phyloP scores from a whole-genome alignment of 306 rosid species.

The Cicer yamashitae region DNA sequence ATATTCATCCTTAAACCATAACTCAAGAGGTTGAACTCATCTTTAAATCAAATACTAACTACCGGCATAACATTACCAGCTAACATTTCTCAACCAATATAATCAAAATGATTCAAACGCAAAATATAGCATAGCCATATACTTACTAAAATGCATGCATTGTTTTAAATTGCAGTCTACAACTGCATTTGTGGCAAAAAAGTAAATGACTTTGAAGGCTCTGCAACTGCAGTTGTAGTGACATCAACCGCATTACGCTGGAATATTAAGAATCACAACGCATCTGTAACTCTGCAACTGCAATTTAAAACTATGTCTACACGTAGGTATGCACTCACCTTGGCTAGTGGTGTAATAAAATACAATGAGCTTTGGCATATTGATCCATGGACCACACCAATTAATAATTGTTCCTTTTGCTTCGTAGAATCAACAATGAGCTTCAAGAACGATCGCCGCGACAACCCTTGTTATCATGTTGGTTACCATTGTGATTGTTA shows the following conservation, averaged over 20 bases:
- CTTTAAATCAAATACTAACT: no score
- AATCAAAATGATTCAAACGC: neutral
- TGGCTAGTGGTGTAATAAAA: neutral
- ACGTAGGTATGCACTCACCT: neutral
- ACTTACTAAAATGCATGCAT: neutral
- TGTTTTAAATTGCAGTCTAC: neutral
- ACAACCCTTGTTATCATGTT: slow-evolving; percentile 42
- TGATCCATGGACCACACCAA: slow-evolving; percentile 9
- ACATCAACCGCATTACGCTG: neutral
- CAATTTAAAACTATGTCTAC: neutral
- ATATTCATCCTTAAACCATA: neutral
- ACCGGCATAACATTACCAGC: neutral
- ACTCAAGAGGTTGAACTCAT: neutral
- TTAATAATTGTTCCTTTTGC: neutral
- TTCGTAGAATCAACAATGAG: slow-evolving; percentile 20
- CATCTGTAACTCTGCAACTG: neutral
- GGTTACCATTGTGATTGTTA: slow-evolving; percentile 3
- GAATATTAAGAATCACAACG: neutral
- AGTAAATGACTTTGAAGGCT: neutral
- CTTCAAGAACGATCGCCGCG: slow-evolving; percentile 41
- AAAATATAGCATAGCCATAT: slow-evolving; percentile 14
- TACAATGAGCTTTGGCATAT: no score
- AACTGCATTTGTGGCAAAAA: neutral
- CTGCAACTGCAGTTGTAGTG: neutral
- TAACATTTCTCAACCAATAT: neutral